A percentile compares a stretch with the other conserved stretches of the same genome.
phyloP scores from a whole-genome alignment of 1,284 basidiomycete genomes.

The Flammula alnicola region DNA sequence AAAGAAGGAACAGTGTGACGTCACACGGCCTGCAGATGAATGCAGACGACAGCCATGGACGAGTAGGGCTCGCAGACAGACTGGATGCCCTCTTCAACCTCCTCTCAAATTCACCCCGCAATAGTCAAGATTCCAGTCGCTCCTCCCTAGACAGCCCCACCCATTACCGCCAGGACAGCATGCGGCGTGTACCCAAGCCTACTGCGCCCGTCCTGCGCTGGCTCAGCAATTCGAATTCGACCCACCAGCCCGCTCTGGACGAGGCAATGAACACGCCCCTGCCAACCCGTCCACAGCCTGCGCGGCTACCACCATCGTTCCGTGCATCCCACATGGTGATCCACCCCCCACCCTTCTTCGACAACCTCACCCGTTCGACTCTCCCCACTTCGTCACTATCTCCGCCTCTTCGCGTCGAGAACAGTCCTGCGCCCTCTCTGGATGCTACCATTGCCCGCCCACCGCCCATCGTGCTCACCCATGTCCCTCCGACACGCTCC shows the following conservation, averaged over 20 bases:
- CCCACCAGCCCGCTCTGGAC: conserved; percentile 31
- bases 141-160: not conserved
- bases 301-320: conserved; percentile 47
- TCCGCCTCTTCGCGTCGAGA: conserved; percentile 33
- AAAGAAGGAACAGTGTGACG: conserved; percentile 11
- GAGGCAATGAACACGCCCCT: conserved; percentile 48
- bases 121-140: too few relatives aligned
- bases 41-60: not conserved
- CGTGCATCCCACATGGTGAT: conserved; percentile 37
- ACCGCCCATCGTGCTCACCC: conserved; percentile 41
- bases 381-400: conserved; percentile 68
- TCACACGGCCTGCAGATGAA: conserved; percentile 6
- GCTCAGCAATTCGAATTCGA: conserved; percentile 37
- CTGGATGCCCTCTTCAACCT: not conserved
- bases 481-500: conserved; percentile 46
- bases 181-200: too few relatives aligned
- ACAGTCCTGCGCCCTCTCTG: conserved; percentile 6
- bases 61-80: not conserved
- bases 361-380: conserved; percentile 63
- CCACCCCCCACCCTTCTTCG: conserved; percentile 61
- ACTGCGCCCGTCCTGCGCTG: conserved; percentile 54
- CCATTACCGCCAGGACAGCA: not conserved
- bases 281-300: conserved; percentile 47
- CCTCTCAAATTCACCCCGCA: too few relatives aligned
- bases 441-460: conserved; percentile 19